These are phyloP conservation scores for Mycothermus thermophilus DNA, from an alignment of 495 filamentous ascomycete genomes.

Conservation along the genomic window DNA sequence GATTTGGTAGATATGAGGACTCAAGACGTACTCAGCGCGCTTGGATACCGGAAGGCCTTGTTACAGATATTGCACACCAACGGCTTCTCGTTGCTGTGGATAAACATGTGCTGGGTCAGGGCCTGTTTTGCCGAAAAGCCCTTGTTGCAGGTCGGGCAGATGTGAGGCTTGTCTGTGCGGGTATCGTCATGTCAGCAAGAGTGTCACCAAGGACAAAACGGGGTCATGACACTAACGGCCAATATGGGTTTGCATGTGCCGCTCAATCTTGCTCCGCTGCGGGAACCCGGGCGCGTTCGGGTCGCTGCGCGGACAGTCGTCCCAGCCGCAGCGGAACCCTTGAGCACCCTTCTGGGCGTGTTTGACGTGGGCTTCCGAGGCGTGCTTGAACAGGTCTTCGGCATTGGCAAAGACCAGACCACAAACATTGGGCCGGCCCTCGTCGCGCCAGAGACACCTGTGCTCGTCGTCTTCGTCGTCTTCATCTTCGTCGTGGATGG, in stretches of 20 bases:
- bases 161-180: constrained; percentile 42
- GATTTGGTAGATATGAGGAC: not conserved
- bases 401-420: constrained; percentile 13
- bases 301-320: constrained; percentile 27
- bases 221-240: constrained; percentile 34
- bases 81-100: constrained; percentile 49
- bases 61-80: constrained; percentile 38
- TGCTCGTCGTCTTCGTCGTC: constrained; percentile 13
- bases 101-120: constrained; percentile 45
- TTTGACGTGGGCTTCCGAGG: constrained; percentile 18
- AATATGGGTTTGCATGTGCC: constrained; percentile 50
- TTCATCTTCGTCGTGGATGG: no score
- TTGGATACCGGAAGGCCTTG: constrained; percentile 43
- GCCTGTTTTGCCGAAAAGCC: constrained; percentile 46
- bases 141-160: constrained; percentile 39
- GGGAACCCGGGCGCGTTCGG: constrained; percentile 32
- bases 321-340: constrained; percentile 24
- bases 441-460: constrained; percentile 21
- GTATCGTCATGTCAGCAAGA: constrained; percentile 4
- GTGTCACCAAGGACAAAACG: not conserved
- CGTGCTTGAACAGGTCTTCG: constrained; percentile 19
- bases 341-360: constrained; percentile 19
- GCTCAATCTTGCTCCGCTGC: constrained; percentile 45
- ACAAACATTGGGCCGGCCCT: constrained; percentile 12
- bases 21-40: constrained; percentile 35